Evolutionary conservation across 2,329 filamentous ascomycete genomes (phyloP), one percentile per base, ranked within the genome.

Genomic region (Ophiostoma triangulosporum): DNA sequence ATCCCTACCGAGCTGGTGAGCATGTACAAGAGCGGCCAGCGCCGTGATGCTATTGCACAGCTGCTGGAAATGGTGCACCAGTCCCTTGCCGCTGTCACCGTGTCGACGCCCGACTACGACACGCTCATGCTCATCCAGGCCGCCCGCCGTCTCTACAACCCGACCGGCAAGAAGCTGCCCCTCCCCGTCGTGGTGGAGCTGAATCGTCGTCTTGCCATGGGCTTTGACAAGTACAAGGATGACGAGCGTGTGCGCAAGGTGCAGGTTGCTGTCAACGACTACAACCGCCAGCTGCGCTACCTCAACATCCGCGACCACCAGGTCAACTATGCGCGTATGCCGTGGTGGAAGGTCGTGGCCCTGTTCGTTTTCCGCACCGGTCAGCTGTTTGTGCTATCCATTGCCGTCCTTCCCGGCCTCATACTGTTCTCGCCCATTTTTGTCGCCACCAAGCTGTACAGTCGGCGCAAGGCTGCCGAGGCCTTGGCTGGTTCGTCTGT

Each of bases 91-190:
- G 80, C 90, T 3, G 93, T 97, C 54, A 97, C 91, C 3, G 89
- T 96, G 36, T 91, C 88, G 14, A 83, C 87, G 35, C 90, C 91
- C 3, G 88, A 97, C 68, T 96, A 95, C 68, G 91, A 97, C 62
- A 97, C 91, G 3, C 75, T 97, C 22, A 95, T 95, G 90, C 77
- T 94, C 60, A 95, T 97, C 56, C 93, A 97, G 76, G 90, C 91
- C 35, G 91, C 90, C 6, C 81, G 93, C 57, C 81, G 93, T 50
- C 75, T 98, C 27, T 98, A 98, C 70, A 96, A 95, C 64, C 87
- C 89, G 11, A 93, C 88, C 50, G 88, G 89, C 61, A 95, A 91
- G 71, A 95, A 95, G 67, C 76, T 97, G 35, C 91, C 91, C 6
- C 76, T 97, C 22, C 88, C 91, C 1, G 86, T 91, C 64, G 87